Evolutionary conservation across 2,329 filamentous ascomycete genomes (phyloP).

Genomic region (Colletotrichum agaves): DNA sequence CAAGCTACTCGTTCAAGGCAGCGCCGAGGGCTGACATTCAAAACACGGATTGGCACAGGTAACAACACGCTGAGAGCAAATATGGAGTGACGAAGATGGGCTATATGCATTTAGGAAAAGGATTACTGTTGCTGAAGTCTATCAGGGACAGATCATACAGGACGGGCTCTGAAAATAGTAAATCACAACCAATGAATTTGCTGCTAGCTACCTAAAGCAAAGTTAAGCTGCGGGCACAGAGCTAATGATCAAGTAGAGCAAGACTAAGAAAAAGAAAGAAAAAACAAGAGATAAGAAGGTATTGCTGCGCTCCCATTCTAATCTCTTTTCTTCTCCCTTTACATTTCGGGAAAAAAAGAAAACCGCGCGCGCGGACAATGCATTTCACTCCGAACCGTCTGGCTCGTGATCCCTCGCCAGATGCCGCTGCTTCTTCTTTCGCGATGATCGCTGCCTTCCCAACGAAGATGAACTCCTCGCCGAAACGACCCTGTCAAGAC

Average conservation of each 20-base stretch:
- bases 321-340: conserved; percentile 13
- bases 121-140: too few relatives aligned
- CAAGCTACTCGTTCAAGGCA: too few relatives aligned
- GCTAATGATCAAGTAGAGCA: conserved; percentile 25
- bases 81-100: not conserved
- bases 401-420: not conserved
- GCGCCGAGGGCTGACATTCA: too few relatives aligned
- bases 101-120: too few relatives aligned
- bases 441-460: not conserved
- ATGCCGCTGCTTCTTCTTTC: not conserved
- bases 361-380: conserved; percentile 20
- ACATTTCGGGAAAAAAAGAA: not conserved
- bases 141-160: not conserved
- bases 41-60: too few relatives aligned
- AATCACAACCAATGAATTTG: conserved; percentile 32
- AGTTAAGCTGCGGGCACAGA: conserved; percentile 28
- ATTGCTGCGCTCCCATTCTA: conserved; percentile 2
- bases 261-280: conserved; percentile 14
- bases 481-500: conserved; percentile 10
- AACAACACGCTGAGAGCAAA: too few relatives aligned
- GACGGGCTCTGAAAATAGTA: not conserved
- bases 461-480: conserved; percentile 23
- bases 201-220: conserved; percentile 35
- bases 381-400: conserved; percentile 27
- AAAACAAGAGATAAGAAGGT: conserved; percentile 20